Evolutionary conservation across 1,284 basidiomycete genomes (phyloP), one percentile per base, ranked within the genome.

Genomic region (Ceratobasidium sp.): DNA sequence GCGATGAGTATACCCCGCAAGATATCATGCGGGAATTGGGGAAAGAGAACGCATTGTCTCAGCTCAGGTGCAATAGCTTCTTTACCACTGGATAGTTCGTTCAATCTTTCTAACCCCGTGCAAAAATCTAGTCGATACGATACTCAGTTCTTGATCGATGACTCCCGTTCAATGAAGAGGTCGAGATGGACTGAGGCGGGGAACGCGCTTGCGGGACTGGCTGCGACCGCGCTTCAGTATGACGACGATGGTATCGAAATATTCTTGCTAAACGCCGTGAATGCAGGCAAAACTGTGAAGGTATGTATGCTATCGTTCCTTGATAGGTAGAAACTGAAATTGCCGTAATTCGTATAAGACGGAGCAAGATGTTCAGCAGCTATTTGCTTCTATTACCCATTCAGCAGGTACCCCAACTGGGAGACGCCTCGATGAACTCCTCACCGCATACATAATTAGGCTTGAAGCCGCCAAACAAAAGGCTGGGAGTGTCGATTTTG

Each of bases 161-260:
- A 92, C 81, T 91, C 90, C 0, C 83, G 82, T 5, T 91, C 91
- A 10, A 92, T 92, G 91, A 71, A 79, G 12, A 87, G 86, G 2
- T 71, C 78, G 0, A 84, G 85, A 23, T 92, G 91, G 91, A 72
- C 78, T 15, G 88, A 89, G 87, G 87, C 89, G 9, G 82, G 84
- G 49, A 82, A 85, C 23, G 88, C 88, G 1, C 84, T 90, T 20
- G 84, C 85, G 7, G 81, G 84, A 4, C 83, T 90, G 5, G 88
- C 88, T 12, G 84, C 86, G 5, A 82, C 83, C 12, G 88, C 88
- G 3, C 82, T 85, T 0, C 80, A 82, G 72, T 89, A 90, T 77
- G 89, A 89, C 78, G 80, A 81, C 5, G 87, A 89, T 79, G 89
- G 89, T 0, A 87, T 90, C 55, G 89, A 90, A 77, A 83, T 90